Evolutionary conservation across 73 alveolate species (phyloP).

Genomic region (Tetrahymena thermophila): DNA sequence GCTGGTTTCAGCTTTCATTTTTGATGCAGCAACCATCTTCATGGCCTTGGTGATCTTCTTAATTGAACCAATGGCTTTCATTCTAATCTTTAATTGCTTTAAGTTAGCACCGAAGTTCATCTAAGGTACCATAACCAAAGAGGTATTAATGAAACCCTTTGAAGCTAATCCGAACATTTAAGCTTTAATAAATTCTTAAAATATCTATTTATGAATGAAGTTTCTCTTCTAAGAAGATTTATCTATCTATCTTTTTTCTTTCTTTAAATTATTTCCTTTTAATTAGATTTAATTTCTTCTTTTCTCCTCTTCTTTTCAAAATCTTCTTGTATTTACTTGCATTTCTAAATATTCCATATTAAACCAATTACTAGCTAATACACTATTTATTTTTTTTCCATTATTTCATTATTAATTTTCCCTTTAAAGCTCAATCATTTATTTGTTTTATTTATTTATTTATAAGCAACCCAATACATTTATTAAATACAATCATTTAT

Average conservation of each 20-base stretch:
- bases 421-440: neutral
- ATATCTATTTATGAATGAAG: neutral
- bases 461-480: neutral
- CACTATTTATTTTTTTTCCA: neutral
- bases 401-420: neutral
- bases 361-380: neutral
- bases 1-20: conserved; percentile 67
- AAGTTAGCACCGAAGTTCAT: conserved; percentile 56
- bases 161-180: neutral
- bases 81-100: conserved; percentile 63
- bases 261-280: neutral
- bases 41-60: conserved; percentile 89
- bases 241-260: neutral
- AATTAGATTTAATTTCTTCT: neutral
- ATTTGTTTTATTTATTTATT: too few relatives aligned
- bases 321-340: neutral
- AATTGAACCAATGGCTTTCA: conserved; percentile 75
- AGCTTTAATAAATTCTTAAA: neutral
- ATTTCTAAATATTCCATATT: neutral
- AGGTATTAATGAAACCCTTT: neutral
- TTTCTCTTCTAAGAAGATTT: neutral
- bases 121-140: conserved; percentile 29
- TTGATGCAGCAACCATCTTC: conserved; percentile 93
- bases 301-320: neutral
- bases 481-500: neutral